phyloP scores from a whole-genome alignment of 73 alveolate genomes.

The Symbiodinium natans region DNA sequence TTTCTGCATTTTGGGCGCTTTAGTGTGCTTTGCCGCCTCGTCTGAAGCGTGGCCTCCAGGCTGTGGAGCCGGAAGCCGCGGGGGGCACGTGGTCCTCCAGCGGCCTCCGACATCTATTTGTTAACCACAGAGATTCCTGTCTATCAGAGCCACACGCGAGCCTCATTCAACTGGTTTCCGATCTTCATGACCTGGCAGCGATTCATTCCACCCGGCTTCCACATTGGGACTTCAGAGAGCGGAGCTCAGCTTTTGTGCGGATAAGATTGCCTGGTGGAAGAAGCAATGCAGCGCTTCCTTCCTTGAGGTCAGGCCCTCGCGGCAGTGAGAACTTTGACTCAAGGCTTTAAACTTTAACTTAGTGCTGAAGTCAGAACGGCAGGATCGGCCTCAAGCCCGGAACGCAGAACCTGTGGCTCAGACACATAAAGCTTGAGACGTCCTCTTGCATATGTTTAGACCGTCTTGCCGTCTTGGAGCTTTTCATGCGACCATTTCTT shows the following conservation, averaged over 20 bases:
- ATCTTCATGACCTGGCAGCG: slow-evolving; percentile 47
- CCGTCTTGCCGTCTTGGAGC: too few species aligned
- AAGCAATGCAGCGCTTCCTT: slow-evolving; percentile 40
- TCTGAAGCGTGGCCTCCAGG: slow-evolving; percentile 29
- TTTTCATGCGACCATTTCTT: too few species aligned
- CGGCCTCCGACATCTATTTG: not conserved
- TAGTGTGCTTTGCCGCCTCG: too few species aligned
- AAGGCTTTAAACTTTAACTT: too few species aligned
- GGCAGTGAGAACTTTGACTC: not conserved
- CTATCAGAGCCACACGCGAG: not conserved
- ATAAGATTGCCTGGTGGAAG: slow-evolving; percentile 86
- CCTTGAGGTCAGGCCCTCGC: not conserved
- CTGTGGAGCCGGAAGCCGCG: slow-evolving; percentile 49
- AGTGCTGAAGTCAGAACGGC: too few species aligned
- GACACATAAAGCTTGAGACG: too few species aligned
- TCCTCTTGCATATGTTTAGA: too few species aligned
- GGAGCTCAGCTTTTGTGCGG: too few species aligned
- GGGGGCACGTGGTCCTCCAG: slow-evolving; percentile 56
- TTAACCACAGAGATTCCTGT: not conserved
- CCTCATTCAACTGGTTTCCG: slow-evolving; percentile 60
- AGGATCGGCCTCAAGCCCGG: not conserved
- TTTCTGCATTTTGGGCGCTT: too few species aligned
- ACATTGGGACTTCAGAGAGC: too few species aligned
- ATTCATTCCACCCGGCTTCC: not conserved
- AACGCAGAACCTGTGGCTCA: not conserved